Evolutionary conservation across 2,329 filamentous ascomycete genomes (phyloP).

Genomic region (Atkinsonella hypoxylon): DNA sequence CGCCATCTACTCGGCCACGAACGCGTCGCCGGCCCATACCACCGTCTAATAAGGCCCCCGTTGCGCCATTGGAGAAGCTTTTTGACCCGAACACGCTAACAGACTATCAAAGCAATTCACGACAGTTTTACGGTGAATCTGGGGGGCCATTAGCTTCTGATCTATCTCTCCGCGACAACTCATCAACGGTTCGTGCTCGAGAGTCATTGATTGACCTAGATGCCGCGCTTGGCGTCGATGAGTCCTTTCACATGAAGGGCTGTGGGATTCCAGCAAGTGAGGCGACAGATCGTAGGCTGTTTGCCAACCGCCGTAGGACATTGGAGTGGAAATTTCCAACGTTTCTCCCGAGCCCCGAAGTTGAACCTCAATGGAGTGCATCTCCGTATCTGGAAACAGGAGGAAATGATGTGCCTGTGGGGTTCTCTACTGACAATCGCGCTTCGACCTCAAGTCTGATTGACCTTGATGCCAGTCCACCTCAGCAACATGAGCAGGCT

Average conservation of each 20-base stretch:
- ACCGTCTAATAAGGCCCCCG: too few relatives aligned
- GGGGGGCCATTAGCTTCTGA: conserved; percentile 40
- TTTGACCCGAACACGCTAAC: too few relatives aligned
- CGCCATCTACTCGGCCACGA: too few relatives aligned
- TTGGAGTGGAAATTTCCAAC: conserved; percentile 46
- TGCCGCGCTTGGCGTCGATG: conserved; percentile 36
- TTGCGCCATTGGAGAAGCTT: too few relatives aligned
- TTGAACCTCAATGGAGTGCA: conserved; percentile 27
- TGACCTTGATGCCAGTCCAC: conserved; percentile 41
- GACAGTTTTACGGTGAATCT: too few relatives aligned
- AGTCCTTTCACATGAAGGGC: too few relatives aligned
- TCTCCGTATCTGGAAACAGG: conserved; percentile 8
- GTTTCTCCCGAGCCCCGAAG: conserved; percentile 32
- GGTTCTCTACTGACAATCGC: conserved; percentile 20
- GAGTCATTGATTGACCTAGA: conserved; percentile 56
- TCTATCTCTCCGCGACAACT: conserved; percentile 46
- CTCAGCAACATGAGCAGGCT: conserved; percentile 11
- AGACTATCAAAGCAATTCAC: too few relatives aligned
- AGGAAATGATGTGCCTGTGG: background rate
- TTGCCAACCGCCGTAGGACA: conserved; percentile 19
- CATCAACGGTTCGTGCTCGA: conserved; percentile 34
- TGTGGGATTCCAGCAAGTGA: too few relatives aligned
- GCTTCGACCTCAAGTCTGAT: conserved; percentile 35
- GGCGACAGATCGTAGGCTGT: too few relatives aligned
- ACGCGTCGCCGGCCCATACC: too few relatives aligned